phyloP scores from a whole-genome alignment of 2,329 filamentous ascomycete genomes.

The Colletotrichum truncatum region DNA sequence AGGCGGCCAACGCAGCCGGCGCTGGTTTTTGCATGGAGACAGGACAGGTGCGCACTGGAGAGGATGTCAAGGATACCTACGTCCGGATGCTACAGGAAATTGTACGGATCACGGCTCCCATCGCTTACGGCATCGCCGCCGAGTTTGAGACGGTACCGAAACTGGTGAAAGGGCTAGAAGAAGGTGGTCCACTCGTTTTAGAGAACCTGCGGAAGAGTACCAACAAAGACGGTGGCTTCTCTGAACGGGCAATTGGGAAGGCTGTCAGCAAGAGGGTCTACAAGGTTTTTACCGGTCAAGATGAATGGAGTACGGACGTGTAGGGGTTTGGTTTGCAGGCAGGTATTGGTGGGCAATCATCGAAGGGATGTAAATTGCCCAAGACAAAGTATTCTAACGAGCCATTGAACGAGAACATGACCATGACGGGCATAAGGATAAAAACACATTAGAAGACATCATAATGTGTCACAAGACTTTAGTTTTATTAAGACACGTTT shows the following conservation, averaged over 20 bases:
- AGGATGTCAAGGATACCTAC: slow-evolving; percentile 73
- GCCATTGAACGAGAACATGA: no score
- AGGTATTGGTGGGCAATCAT: no score
- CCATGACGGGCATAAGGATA: no score
- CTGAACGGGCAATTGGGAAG: slow-evolving; percentile 64
- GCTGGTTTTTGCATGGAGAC: slow-evolving; percentile 82
- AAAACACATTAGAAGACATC: no score
- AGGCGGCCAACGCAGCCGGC: slow-evolving; percentile 56
- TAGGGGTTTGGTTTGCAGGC: no score
- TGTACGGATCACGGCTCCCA: slow-evolving; percentile 73
- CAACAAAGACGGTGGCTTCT: slow-evolving; percentile 65
- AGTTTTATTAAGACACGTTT: no score
- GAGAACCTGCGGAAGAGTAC: slow-evolving; percentile 67
- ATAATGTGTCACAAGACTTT: no score
- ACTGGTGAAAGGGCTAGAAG: slow-evolving; percentile 67
- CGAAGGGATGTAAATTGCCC: no score
- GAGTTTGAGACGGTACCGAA: slow-evolving; percentile 67
- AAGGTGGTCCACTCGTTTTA: slow-evolving; percentile 67
- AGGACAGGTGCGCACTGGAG: slow-evolving; percentile 78
- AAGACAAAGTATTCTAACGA: no score
- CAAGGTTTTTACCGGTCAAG: slow-evolving; percentile 67
- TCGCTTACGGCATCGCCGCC: slow-evolving; percentile 74
- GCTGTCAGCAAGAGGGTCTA: slow-evolving; percentile 67
- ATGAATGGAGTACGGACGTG: slow-evolving; percentile 65
- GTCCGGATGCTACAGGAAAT: slow-evolving; percentile 81